Evolutionary conservation across 2,329 filamentous ascomycete species (phyloP).

Genomic region (Xylaria sp.): DNA sequence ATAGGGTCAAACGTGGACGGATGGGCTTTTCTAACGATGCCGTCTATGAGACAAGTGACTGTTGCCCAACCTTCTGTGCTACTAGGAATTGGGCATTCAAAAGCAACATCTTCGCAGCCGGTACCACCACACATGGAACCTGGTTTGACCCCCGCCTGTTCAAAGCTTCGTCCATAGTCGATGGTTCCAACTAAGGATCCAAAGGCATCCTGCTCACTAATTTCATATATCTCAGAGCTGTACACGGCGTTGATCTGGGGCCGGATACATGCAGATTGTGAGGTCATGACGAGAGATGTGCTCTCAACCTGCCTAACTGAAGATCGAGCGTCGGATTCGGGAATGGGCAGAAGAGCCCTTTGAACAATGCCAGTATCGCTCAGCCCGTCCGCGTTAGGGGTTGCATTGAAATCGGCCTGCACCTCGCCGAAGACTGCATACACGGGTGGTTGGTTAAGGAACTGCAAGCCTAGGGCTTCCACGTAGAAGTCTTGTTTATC

Average conservation of each 20-base stretch:
- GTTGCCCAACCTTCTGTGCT: background rate
- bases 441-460: background rate
- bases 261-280: constrained; percentile 28
- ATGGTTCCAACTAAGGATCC: constrained; percentile 1
- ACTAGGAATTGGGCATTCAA: constrained; percentile 8
- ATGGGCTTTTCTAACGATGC: background rate
- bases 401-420: background rate
- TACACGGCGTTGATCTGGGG: constrained; percentile 25
- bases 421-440: constrained; percentile 28
- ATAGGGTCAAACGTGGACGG: background rate
- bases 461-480: background rate
- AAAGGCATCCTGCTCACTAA: background rate
- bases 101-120: background rate
- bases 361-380: constrained; percentile 32
- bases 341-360: constrained; percentile 32
- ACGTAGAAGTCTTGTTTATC: background rate
- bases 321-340: constrained; percentile 7
- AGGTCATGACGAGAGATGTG: constrained; percentile 21
- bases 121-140: background rate
- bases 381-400: constrained; percentile 23
- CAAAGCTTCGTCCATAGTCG: constrained; percentile 8
- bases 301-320: constrained; percentile 16
- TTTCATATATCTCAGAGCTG: background rate
- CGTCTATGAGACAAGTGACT: background rate
- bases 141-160: background rate